phyloP scores from a whole-genome alignment of 371 early-diverging fungal species.

The Rhizomucor miehei region DNA sequence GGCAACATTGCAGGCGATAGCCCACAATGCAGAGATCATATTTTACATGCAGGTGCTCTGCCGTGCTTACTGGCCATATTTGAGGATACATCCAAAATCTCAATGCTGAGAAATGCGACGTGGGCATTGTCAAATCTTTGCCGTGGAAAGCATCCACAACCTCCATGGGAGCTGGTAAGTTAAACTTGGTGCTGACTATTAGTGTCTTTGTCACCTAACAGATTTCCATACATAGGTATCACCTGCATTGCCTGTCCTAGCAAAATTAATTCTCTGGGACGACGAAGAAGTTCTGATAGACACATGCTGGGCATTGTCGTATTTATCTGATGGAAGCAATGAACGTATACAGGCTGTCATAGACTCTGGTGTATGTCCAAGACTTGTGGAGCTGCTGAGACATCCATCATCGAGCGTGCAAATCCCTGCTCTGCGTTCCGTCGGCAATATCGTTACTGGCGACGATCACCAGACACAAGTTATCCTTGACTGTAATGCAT shows the following conservation, averaged over 20 bases:
- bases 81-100: slow-evolving; percentile 81
- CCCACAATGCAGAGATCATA: slow-evolving; percentile 92
- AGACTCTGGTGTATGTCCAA: slow-evolving; percentile 91
- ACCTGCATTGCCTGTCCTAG: slow-evolving; percentile 86
- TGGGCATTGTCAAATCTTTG: slow-evolving; percentile 99
- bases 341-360: slow-evolving; percentile 97
- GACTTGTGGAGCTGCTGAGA: slow-evolving; percentile 91
- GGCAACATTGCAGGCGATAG: slow-evolving; percentile 99
- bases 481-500: slow-evolving; percentile 87
- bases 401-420: slow-evolving; percentile 86
- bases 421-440: slow-evolving; percentile 97
- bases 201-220: not conserved
- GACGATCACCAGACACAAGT: slow-evolving; percentile 97
- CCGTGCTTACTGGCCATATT: slow-evolving; percentile 82
- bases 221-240: slow-evolving; percentile 52
- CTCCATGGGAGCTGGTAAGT: slow-evolving; percentile 82
- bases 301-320: slow-evolving; percentile 99
- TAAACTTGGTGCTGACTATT: not conserved
- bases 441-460: slow-evolving; percentile 99
- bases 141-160: slow-evolving; percentile 97
- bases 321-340: slow-evolving; percentile 95
- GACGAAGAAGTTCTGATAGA: slow-evolving; percentile 98
- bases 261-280: slow-evolving; percentile 82
- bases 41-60: slow-evolving; percentile 84
- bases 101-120: slow-evolving; percentile 98